Conservation (phyloP, 1,284 basidiomycete species). For the Cutaneotrichosporon mucoides region DNA sequence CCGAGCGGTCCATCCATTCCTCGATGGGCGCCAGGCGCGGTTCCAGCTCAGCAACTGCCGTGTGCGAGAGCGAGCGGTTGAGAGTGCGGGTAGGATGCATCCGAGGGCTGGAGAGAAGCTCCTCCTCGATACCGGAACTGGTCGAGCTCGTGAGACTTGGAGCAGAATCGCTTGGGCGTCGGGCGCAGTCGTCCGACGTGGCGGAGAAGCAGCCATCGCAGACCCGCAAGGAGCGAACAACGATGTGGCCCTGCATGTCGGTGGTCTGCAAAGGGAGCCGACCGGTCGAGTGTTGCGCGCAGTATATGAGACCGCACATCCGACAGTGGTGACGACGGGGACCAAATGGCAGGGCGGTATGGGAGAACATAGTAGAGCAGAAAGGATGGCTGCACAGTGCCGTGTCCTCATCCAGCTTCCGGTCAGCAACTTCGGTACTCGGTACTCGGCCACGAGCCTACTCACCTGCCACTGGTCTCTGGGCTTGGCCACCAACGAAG, state of each 20-base stretch:
- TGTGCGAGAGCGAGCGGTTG: conserved; percentile 3
- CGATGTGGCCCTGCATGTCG: conserved; percentile 16
- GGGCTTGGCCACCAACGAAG: conserved; percentile 13
- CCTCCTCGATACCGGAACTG: conserved; percentile 17
- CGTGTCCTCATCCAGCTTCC: conserved; percentile 30
- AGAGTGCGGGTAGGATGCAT: background rate
- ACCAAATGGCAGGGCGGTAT: conserved; percentile 29
- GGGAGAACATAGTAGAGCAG: conserved; percentile 40
- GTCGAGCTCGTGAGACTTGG: conserved; percentile 19
- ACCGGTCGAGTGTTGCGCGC: conserved; percentile 32
- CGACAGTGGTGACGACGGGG: conserved; percentile 45
- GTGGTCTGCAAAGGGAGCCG: conserved; percentile 18
- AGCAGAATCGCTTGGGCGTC: conserved; percentile 8
- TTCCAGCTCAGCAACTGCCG: conserved; percentile 6
- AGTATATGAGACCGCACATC: conserved; percentile 40
- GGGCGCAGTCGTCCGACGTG: conserved; percentile 5
- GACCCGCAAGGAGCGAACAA: conserved; percentile 27
- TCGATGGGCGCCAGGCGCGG: conserved; percentile 37
- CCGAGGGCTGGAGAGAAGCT: conserved; percentile 18
- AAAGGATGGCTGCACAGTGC: conserved; percentile 38
- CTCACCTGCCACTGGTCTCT: conserved; percentile 35
- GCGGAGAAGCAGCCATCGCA: conserved; percentile 34
- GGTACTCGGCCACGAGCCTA: background rate
- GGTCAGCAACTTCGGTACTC: conserved; percentile 1
- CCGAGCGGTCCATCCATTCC: conserved; percentile 42